Evolutionary conservation across 2,329 filamentous ascomycete species (phyloP), one percentile per base, ranked within the genome.

Genomic region (Pestalotiopsis sp.): DNA sequence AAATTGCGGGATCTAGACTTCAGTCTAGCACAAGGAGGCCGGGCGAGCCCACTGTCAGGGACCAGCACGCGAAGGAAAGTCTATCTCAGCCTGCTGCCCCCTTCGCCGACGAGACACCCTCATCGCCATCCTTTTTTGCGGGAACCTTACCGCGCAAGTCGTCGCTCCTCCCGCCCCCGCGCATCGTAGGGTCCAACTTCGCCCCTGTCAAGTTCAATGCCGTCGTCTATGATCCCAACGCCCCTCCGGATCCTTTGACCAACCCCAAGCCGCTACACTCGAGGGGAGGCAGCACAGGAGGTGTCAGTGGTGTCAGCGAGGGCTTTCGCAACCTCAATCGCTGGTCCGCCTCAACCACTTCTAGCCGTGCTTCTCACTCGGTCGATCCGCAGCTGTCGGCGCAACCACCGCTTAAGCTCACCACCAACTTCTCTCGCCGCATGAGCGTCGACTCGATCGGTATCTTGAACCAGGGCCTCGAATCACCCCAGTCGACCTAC

Each of bases 261-360:
- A 67, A 52, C 30, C 69, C 68, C 68, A 65, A 60, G 66, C 69
- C 67, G 35, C 68, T 55, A 20, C 71, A 71, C 64, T 74, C 74
- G 67, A 73, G 72, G 59, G 68, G 72, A 7, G 72, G 70, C 66
- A 75, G 75, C 70, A 70, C 71, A 30, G 74, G 72, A 26, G 71
- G 68, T 26, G 67, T 78, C 70, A 82, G 78, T 73, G 83, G 68
- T 26, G 67, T 78, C 70, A 82, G 78, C 73, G 83, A 86, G 67
- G 77, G 79, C 58, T 79, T 83, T 55, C 83, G 81, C 74, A 83
- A 82, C 70, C 79, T 84, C 69, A 84, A 87, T 73, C 82, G 84
- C 73, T 86, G 84, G 84, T 86, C 85, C 56, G 78, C 80, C 22
- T 88, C 86, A 14, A 86, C 85, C 64, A 75, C 78, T 9, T 87